Percentiles rank a stretch among this genome's conserved stretches.
phyloP scores from a whole-genome alignment of 2,329 filamentous ascomycete genomes.

The Clathrospora elynae region DNA sequence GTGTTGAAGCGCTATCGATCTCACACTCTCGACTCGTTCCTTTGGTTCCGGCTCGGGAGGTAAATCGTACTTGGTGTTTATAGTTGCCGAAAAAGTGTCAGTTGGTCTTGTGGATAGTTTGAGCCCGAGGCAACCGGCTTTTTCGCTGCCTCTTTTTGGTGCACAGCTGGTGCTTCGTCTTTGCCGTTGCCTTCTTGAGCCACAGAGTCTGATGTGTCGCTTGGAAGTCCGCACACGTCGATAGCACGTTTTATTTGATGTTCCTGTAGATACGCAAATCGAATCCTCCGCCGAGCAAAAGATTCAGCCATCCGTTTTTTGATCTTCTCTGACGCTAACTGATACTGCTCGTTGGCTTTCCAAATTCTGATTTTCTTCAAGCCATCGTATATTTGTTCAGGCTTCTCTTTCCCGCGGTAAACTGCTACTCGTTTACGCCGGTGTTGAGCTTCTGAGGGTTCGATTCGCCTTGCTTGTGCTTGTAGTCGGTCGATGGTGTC shows the following conservation, averaged over 20 bases:
- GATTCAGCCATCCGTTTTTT: constrained; percentile 4
- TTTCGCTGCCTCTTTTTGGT: neutral
- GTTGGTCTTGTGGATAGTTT: neutral
- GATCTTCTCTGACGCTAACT: neutral
- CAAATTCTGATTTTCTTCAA: constrained; percentile 4
- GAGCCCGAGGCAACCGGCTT: neutral
- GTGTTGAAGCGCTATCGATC: constrained; percentile 1
- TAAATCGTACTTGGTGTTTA: neutral
- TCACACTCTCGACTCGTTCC: constrained; percentile 1
- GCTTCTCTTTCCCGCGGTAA: constrained; percentile 5
- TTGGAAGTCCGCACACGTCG: neutral
- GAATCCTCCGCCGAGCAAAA: constrained; percentile 5
- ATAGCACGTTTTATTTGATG: constrained; percentile 3
- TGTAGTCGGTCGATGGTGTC: constrained; percentile 6
- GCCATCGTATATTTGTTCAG: constrained; percentile 5
- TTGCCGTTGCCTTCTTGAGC: neutral
- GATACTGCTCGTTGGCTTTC: constrained; percentile 3
- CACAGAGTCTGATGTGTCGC: neutral
- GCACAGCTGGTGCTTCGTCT: neutral
- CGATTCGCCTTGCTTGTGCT: constrained; percentile 5
- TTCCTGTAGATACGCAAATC: constrained; percentile 4
- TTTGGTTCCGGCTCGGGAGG: neutral
- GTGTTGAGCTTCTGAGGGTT: constrained; percentile 6
- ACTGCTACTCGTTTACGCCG: constrained; percentile 1
- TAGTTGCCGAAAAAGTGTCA: constrained; percentile 1